phyloP scores from a whole-genome alignment of 805 yeast species.

The Debaryomyces prosopidis region DNA sequence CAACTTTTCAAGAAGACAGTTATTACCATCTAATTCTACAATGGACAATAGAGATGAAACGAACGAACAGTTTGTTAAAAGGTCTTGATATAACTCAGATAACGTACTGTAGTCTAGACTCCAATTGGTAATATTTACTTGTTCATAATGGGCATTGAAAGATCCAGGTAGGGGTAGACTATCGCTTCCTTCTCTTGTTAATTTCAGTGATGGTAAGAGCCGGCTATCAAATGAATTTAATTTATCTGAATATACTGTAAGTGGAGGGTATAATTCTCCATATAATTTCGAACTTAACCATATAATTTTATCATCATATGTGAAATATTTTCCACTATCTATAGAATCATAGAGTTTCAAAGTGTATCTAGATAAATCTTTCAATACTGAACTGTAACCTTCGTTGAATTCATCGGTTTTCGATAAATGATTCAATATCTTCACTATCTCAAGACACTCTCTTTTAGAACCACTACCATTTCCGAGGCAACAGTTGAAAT shows the following conservation, averaged over 20 bases:
- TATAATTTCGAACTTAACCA: conserved; percentile 29
- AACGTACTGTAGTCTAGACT: conserved; percentile 36
- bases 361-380: conserved; percentile 19
- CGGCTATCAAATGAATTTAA: conserved; percentile 7
- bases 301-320: conserved; percentile 15
- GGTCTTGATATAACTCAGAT: conserved; percentile 45
- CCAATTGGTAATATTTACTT: conserved; percentile 27
- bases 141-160: neutral
- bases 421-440: conserved; percentile 19
- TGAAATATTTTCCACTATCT: neutral
- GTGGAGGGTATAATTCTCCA: conserved; percentile 18
- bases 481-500: conserved; percentile 15
- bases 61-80: conserved; percentile 70
- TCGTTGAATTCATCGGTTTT: conserved; percentile 4
- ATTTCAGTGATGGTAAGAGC: neutral
- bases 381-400: conserved; percentile 1
- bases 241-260: conserved; percentile 15
- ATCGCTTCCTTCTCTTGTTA: neutral
- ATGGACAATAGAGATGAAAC: conserved; percentile 66
- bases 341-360: conserved; percentile 21
- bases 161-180: neutral
- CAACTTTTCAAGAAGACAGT: conserved; percentile 20
- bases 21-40: conserved; percentile 19
- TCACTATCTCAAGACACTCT: conserved; percentile 22
- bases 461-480: conserved; percentile 16